Evolutionary conservation across 306 rosid species (phyloP), one percentile per base, ranked within the genome.

Genomic region (Luffa aegyptiaca): DNA sequence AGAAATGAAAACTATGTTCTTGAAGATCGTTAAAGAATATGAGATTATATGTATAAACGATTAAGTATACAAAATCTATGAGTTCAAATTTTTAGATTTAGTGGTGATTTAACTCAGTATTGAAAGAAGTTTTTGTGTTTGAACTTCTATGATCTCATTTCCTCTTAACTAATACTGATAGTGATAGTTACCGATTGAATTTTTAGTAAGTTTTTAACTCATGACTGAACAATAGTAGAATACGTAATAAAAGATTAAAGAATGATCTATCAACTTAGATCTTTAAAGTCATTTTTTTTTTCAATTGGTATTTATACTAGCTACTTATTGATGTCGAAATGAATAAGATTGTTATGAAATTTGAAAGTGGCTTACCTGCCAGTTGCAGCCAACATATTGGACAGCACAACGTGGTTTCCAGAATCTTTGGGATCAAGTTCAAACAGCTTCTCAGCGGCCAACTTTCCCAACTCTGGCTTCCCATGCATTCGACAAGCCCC

Each of bases 351-450:
- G 10, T 8, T 18, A 20, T 42, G 48, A 41, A 41, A n/a, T 68
- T 68, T 42, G 16, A n/a, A 20, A 41, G 20, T 18, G 35, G 36
- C 53, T 81, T 90, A 94, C 96, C 96, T 90, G 83, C 96, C 93
- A 61, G 93, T 86, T 56, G 90, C 88, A n/a, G 96, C 94, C 66
- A 92, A 86, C 87, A 91, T 82, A 63, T 94, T 94, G 31, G 97
- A 94, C 69, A 94, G 89, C 83, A 94, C 90, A 48, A 92, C 95
- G 82, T 88, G 92, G 78, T 92, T 90, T 82, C 98, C 98, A 2
- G 98, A 90, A 86, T 94, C 98, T 31, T 85, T 88, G 33, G 94
- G 97, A 80, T 94, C 97, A 56, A 91, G 97, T 83, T 85, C 84
- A 76, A 94, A 94, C 77, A 94, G 81, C 21, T 89, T 90, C 17